A percentile compares a stretch with the other conserved stretches of the same genome.
Evolutionary conservation across 2,329 filamentous ascomycete genomes (phyloP).

Genomic region (Colletotrichum aenigma): DNA sequence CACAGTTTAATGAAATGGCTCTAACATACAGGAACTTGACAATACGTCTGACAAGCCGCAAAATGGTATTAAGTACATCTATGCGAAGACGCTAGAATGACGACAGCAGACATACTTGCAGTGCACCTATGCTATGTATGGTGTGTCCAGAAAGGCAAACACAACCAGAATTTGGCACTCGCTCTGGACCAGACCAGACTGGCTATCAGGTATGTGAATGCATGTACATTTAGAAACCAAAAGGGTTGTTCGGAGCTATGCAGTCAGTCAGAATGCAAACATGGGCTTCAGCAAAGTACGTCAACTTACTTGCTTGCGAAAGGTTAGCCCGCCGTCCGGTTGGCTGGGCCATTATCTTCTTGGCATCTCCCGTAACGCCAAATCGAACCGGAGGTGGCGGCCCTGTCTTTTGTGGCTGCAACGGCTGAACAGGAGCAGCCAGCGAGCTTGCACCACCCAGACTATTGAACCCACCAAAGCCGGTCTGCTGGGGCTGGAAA

Average conservation of each 20-base stretch:
- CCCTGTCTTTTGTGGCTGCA: constrained; percentile 54
- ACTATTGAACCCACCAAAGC: constrained; percentile 52
- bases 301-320: constrained; percentile 89
- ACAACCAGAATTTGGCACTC: not conserved
- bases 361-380: constrained; percentile 73
- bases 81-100: constrained; percentile 2
- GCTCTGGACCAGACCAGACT: not conserved
- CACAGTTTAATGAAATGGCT: not conserved
- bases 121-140: constrained; percentile 9
- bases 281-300: not conserved
- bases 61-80: constrained; percentile 18
- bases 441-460: not conserved
- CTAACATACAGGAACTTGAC: not conserved
- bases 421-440: constrained; percentile 46
- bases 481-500: constrained; percentile 54
- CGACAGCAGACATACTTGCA: not conserved
- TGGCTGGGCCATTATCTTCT: constrained; percentile 82
- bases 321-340: constrained; percentile 92
- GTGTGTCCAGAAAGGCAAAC: constrained; percentile 8
- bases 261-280: constrained; percentile 16
- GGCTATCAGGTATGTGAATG: not conserved
- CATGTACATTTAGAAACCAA: constrained; percentile 46
- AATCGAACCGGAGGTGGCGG: constrained; percentile 90
- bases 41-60: not conserved
- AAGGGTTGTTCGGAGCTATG: constrained; percentile 57